Base-by-base conservation (phyloP, 2,329 filamentous ascomycete genomes). In the Aspergillus fumigatiaffinis region DNA sequence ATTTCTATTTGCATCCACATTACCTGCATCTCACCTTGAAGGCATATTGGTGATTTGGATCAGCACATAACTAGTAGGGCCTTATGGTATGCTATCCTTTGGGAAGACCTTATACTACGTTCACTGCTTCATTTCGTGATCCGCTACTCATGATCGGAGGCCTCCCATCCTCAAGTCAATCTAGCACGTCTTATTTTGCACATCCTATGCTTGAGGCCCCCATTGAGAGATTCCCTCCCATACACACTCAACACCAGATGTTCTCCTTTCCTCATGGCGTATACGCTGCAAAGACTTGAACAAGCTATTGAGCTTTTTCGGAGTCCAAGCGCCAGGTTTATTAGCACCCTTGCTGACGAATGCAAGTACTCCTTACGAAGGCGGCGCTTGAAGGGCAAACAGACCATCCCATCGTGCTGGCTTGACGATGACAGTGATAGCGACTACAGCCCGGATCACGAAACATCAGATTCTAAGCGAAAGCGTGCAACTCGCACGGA, bases 361-460 rank as follows among this genome's bases (percentile, higher is more conserved):
- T 46, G 41, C 41, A 54, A 28, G 41, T 66, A 66, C 23, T 54
- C 54, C 9, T 42, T 67, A 3, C 62, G 66, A 23, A 56, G 44
- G 12, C 59, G 62, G 25, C 26, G 47, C 12, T 50, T 52, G 1
- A 38, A 29, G n/a, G 28, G 20, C 25, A 20, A 29, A 17, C 38
- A 54, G 9, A 51, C 41, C 5, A 17, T 53, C 1, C 51, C 35
- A 6, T 42, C 63, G 21, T 70, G 69, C 1, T 73, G 71, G 58
- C 47, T 75, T 10, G 75, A 77, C 56, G 56, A 68, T 1, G 73
- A 77, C 26, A 53, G 68, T 1, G 73, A 70, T 23, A 71, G 70
- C 2, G 65, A 73, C 49, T 77, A 74, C 54, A 61, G 71, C 17
- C 51, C 73, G 63, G 28, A 17, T 12, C 4, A 42, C 29, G 41